These are phyloP conservation scores for Metschnikowia shivogae DNA, from an alignment of 805 yeast species.

Conservation along the genomic window DNA sequence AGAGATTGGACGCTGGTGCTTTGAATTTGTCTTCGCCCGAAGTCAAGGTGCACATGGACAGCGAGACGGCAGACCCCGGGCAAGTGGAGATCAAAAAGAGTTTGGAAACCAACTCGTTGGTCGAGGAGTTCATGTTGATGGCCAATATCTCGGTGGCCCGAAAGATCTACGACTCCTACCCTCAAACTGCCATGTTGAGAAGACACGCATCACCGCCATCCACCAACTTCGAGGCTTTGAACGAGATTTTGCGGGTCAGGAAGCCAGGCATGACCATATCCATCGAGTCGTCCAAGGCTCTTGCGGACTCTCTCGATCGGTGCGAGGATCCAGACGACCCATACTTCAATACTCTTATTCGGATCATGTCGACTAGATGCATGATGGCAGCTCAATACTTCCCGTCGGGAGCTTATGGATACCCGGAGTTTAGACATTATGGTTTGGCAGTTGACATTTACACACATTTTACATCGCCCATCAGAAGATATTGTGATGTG, in stretches of 20 bases:
- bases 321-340: conserved; percentile 81
- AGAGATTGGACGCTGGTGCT: conserved; percentile 92
- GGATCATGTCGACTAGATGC: conserved; percentile 97
- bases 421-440: conserved; percentile 91
- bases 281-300: conserved; percentile 79
- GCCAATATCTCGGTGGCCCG: conserved; percentile 96
- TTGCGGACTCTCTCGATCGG: conserved; percentile 90
- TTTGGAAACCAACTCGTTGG: conserved; percentile 89
- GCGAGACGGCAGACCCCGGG: conserved; percentile 94
- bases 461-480: conserved; percentile 98
- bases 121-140: conserved; percentile 96
- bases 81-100: conserved; percentile 89
- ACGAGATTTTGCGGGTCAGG: conserved; percentile 81
- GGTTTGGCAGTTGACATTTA: conserved; percentile 97
- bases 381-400: conserved; percentile 99
- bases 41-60: conserved; percentile 94
- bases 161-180: conserved; percentile 86
- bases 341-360: conserved; percentile 85
- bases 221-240: conserved; percentile 82
- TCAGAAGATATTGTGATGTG: conserved; percentile 95
- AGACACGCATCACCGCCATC: conserved; percentile 98
- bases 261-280: conserved; percentile 68
- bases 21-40: conserved; percentile 96
- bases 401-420: conserved; percentile 83
- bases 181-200: conserved; percentile 97